Evolutionary conservation across 2,329 filamentous ascomycete genomes (phyloP).

Genomic region (Aspergillus amoenus): DNA sequence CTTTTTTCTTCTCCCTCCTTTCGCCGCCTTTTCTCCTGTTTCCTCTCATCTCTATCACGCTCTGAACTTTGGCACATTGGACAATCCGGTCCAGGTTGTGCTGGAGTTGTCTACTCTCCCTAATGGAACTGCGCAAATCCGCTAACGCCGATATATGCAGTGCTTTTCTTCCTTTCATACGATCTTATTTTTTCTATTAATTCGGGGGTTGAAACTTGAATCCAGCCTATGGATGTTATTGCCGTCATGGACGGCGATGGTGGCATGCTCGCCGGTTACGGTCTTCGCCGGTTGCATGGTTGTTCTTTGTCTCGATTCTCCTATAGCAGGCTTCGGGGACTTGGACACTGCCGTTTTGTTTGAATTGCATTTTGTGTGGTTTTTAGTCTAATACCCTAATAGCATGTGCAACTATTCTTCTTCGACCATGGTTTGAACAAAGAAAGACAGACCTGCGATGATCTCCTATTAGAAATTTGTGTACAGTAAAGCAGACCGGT

Average conservation of each 20-base stretch:
- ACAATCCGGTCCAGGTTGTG: background rate
- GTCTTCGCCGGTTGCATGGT: background rate
- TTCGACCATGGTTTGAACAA: background rate
- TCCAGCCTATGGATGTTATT: background rate
- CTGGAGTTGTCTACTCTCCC: background rate
- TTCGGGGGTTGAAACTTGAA: background rate
- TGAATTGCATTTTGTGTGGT: background rate
- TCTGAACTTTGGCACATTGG: background rate
- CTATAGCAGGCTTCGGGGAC: background rate
- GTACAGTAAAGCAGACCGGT: no score
- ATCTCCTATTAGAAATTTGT: background rate
- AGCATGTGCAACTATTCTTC: background rate
- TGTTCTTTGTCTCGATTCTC: background rate
- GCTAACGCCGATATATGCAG: background rate
- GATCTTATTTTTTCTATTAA: background rate
- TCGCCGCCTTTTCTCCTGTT: background rate
- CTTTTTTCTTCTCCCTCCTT: constrained; percentile 6
- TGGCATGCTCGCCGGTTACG: constrained; percentile 2
- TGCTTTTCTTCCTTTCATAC: background rate
- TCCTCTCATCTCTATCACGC: background rate
- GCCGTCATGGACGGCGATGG: background rate
- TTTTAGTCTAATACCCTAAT: constrained; percentile 4
- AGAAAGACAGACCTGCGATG: background rate
- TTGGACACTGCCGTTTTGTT: background rate
- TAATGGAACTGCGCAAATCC: background rate